phyloP scores from a whole-genome alignment of 2,329 filamentous ascomycete species.

The Phaeophleospora eucalypticola region DNA sequence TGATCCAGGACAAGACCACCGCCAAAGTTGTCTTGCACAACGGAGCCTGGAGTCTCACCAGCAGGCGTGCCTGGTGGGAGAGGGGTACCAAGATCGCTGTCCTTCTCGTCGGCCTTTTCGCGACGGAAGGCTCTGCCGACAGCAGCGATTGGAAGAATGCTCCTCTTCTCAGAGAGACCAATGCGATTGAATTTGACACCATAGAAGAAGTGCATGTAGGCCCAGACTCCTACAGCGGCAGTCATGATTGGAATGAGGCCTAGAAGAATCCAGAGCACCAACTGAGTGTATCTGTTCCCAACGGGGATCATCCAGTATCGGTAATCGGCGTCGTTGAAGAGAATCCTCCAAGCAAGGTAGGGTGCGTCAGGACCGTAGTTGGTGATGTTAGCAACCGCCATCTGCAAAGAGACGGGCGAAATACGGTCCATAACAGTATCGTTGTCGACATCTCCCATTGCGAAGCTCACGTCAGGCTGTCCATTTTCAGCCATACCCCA shows the following conservation, averaged over 20 bases:
- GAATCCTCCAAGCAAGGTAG: constrained; percentile 53
- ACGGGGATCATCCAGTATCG: constrained; percentile 51
- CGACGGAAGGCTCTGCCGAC: constrained; percentile 22
- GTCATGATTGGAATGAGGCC: constrained; percentile 51
- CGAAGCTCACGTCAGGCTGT: constrained; percentile 55
- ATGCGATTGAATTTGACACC: constrained; percentile 60
- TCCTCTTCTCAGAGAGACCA: constrained; percentile 50
- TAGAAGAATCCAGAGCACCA: constrained; percentile 53
- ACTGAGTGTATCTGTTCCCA: constrained; percentile 53
- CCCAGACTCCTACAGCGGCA: constrained; percentile 49
- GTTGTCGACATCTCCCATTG: constrained; percentile 59
- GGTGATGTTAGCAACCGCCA: constrained; percentile 58
- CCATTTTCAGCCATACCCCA: constrained; percentile 65
- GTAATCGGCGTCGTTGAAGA: constrained; percentile 53
- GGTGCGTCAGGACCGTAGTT: constrained; percentile 49
- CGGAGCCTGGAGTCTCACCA: constrained; percentile 11
- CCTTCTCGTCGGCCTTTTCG: constrained; percentile 25
- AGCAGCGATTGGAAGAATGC: constrained; percentile 28
- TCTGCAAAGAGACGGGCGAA: constrained; percentile 54
- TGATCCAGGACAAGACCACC: constrained; percentile 23
- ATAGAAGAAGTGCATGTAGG: constrained; percentile 60
- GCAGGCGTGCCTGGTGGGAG: constrained; percentile 6
- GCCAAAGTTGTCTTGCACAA: constrained; percentile 23
- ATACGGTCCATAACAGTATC: constrained; percentile 60
- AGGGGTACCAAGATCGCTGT: constrained; percentile 12